Evolutionary conservation across 2,329 filamentous ascomycete genomes (phyloP).

Genomic region (Aspergillus eucalypticola): DNA sequence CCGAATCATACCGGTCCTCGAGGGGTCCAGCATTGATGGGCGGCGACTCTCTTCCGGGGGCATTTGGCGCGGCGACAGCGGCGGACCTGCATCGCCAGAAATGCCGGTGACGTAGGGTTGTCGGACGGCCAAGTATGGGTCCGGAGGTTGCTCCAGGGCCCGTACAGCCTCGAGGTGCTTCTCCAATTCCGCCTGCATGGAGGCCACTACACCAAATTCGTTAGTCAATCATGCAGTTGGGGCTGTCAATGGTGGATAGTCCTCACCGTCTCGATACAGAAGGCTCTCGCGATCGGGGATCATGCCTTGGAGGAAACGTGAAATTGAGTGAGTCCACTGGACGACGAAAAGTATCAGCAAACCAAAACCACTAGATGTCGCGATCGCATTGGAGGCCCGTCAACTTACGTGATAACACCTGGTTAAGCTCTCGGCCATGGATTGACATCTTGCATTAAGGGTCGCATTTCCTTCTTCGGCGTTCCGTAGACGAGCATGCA

Average conservation of each 20-base stretch:
- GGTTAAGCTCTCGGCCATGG: slow-evolving; percentile 75
- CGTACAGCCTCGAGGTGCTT: slow-evolving; percentile 62
- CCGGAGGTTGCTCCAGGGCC: slow-evolving; percentile 61
- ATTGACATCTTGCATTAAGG: slow-evolving; percentile 77
- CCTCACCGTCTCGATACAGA: slow-evolving; percentile 78
- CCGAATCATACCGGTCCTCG: slow-evolving; percentile 67
- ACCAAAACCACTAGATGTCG: slow-evolving; percentile 6
- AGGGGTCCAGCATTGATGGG: slow-evolving; percentile 64
- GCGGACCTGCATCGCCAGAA: slow-evolving; percentile 65
- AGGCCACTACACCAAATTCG: slow-evolving; percentile 43
- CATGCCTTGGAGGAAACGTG: slow-evolving; percentile 70
- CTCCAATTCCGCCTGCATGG: slow-evolving; percentile 64
- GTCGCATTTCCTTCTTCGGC: slow-evolving; percentile 81
- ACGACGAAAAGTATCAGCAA: background rate
- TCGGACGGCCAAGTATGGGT: slow-evolving; percentile 64
- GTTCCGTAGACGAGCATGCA: slow-evolving; percentile 72
- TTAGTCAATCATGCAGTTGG: slow-evolving; percentile 18
- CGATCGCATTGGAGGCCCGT: slow-evolving; percentile 1
- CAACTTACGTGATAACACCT: slow-evolving; percentile 65
- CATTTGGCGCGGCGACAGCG: slow-evolving; percentile 83
- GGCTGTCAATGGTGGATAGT: background rate
- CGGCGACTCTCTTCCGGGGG: slow-evolving; percentile 81
- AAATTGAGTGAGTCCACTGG: slow-evolving; percentile 81
- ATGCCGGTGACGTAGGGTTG: slow-evolving; percentile 65
- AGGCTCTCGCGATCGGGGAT: slow-evolving; percentile 74